Evolutionary conservation across 495 filamentous ascomycete genomes (phyloP).

Genomic region (Aspergillus kassunensis): DNA sequence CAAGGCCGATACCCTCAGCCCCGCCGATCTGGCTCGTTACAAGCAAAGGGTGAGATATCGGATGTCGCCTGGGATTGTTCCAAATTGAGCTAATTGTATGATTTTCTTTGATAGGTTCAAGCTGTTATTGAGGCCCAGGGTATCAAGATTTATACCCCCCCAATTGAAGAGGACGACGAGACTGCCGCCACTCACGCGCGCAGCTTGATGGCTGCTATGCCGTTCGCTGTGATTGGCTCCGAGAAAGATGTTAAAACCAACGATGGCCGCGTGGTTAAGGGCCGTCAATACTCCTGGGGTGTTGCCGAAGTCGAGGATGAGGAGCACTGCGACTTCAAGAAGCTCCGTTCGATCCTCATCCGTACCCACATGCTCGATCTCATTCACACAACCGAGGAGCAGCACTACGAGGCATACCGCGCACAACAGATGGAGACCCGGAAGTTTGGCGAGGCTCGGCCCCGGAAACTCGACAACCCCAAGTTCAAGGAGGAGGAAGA

Average conservation of each 20-base stretch:
- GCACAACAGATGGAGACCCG: conserved; percentile 99
- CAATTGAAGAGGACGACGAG: conserved; percentile 96
- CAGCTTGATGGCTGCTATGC: conserved; percentile 92
- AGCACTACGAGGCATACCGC: conserved; percentile 98
- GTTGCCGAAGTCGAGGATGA: conserved; percentile 99
- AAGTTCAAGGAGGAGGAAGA: conserved; percentile 99
- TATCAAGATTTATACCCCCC: conserved; percentile 98
- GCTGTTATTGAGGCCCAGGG: conserved; percentile 95
- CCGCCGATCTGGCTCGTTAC: conserved; percentile 82
- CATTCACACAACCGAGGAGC: conserved; percentile 98
- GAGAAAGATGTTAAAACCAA: conserved; percentile 98
- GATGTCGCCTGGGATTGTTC: background rate
- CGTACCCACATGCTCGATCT: conserved; percentile 99
- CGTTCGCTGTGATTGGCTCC: conserved; percentile 96
- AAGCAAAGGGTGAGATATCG: conserved; percentile 72
- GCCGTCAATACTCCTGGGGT: conserved; percentile 98
- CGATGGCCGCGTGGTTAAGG: conserved; percentile 95
- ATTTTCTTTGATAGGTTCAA: conserved; percentile 61
- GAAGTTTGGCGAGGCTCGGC: conserved; percentile 96
- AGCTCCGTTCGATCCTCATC: conserved; percentile 96
- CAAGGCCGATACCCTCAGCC: conserved; percentile 96
- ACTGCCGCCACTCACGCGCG: conserved; percentile 90
- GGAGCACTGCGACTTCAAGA: conserved; percentile 99
- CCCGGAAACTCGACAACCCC: conserved; percentile 97
- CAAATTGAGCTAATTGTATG: conserved; percentile 4